Percentiles rank a stretch among this genome's conserved stretches.
phyloP scores from a whole-genome alignment of 345 rosid species.

The Sapria himalayana region DNA sequence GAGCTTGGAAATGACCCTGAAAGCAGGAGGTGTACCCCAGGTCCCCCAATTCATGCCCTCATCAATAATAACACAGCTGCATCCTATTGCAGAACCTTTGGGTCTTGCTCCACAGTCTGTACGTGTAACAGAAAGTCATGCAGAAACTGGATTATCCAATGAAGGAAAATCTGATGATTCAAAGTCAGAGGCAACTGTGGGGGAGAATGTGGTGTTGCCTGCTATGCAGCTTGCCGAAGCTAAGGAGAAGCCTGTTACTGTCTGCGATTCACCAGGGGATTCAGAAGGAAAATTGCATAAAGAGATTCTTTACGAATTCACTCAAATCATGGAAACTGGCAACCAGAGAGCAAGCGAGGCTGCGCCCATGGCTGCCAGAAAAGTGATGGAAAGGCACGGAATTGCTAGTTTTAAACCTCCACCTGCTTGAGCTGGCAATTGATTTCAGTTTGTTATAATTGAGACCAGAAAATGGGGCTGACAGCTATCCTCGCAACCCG shows the following conservation, averaged over 20 bases:
- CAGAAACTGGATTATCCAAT: conserved; percentile 3
- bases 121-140: conserved; percentile 9
- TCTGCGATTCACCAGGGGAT: conserved; percentile 41
- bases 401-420: conserved; percentile 5
- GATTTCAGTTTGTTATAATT: no score
- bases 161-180: conserved; percentile 9
- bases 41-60: conserved; percentile 62
- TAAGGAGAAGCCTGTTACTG: conserved; percentile 9
- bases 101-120: conserved; percentile 13
- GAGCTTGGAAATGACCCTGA: conserved; percentile 54
- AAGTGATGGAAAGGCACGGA: conserved; percentile 85
- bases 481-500: no score
- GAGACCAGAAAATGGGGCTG: no score
- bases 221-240: conserved; percentile 16
- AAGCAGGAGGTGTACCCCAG: conserved; percentile 73
- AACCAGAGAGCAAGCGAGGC: conserved; percentile 74
- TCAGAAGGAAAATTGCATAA: conserved; percentile 73
- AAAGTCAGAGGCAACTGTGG: conserved; percentile 4
- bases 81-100: no score
- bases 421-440: no score
- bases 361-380: conserved; percentile 65
- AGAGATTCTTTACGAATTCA: conserved; percentile 58
- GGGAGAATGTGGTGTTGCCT: conserved; percentile 8
- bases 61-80: no score
- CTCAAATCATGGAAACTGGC: conserved; percentile 72